These are phyloP conservation scores for Mortierella sp. DNA, from an alignment of 371 early-diverging fungal species.

Conservation along the genomic window DNA sequence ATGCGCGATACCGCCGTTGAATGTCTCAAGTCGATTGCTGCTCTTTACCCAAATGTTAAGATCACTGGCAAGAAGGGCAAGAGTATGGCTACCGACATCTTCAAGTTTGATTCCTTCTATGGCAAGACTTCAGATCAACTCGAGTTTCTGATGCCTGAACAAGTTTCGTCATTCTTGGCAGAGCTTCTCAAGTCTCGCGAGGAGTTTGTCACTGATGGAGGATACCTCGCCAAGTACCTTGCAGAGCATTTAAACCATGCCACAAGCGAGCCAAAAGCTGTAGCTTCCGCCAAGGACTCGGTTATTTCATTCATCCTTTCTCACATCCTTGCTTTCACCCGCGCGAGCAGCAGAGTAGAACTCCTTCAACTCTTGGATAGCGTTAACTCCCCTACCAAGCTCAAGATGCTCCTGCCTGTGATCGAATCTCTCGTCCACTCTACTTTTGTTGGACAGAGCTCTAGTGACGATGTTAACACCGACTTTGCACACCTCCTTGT, in stretches of 20 bases:
- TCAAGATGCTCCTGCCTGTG: constrained; percentile 75
- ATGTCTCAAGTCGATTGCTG: constrained; percentile 67
- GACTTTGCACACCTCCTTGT: constrained; percentile 67
- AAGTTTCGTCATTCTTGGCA: constrained; percentile 22
- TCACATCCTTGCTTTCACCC: constrained; percentile 69
- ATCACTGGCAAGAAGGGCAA: constrained; percentile 60
- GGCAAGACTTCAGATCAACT: constrained; percentile 56
- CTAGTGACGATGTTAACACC: constrained; percentile 29
- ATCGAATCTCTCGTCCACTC: constrained; percentile 61
- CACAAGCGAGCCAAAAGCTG: constrained; percentile 33
- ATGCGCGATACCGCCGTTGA: constrained; percentile 71
- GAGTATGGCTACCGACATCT: constrained; percentile 59
- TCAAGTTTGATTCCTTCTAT: constrained; percentile 68
- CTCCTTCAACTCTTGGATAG: constrained; percentile 67
- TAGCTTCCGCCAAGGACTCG: constrained; percentile 29
- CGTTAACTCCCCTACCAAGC: constrained; percentile 70
- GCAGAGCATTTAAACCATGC: constrained; percentile 33
- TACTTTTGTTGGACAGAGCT: constrained; percentile 48
- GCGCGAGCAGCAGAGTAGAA: constrained; percentile 60
- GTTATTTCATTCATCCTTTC: constrained; percentile 77
- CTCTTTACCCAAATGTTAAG: constrained; percentile 64
- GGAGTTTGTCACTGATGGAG: constrained; percentile 62
- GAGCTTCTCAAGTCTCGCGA: constrained; percentile 56
- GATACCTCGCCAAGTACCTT: constrained; percentile 49
- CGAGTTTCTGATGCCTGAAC: constrained; percentile 49